These are phyloP conservation scores for Inga leiocalycina DNA, from an alignment of 306 rosid species.

Conservation along the genomic window DNA sequence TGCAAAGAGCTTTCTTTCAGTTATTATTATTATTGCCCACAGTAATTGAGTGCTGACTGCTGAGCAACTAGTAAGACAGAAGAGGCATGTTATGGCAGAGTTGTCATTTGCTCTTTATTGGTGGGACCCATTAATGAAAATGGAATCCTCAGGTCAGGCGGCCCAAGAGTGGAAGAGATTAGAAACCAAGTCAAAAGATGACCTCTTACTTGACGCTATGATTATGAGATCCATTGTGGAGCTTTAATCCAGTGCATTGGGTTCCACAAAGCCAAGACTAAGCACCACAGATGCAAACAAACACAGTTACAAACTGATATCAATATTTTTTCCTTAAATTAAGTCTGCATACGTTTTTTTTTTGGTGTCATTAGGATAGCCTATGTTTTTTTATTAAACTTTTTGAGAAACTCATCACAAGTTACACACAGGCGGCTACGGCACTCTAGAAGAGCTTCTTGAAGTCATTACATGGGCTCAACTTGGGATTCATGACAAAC, in stretches of 20 bases:
- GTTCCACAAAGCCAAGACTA: conserved; percentile 23
- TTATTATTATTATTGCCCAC: conserved; percentile 23
- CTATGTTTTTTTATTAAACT: neutral
- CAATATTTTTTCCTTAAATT: neutral
- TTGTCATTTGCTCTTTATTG: conserved; percentile 35
- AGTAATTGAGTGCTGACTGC: conserved; percentile 31
- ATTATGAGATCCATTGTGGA: conserved; percentile 14
- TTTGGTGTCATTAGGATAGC: neutral
- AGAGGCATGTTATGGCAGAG: conserved; percentile 39
- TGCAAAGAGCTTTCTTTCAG: conserved; percentile 32
- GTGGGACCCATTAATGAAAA: conserved; percentile 30
- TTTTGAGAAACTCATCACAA: conserved; percentile 25
- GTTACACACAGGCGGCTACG: conserved; percentile 80
- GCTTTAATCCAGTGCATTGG: conserved; percentile 1
- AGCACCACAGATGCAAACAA: conserved; percentile 2
- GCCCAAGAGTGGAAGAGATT: neutral
- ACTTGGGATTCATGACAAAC: conserved; percentile 98
- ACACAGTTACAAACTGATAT: neutral
- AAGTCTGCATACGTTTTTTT: neutral
- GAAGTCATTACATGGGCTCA: conserved; percentile 99
- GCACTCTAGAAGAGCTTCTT: conserved; percentile 95
- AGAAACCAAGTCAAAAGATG: neutral
- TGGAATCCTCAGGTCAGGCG: conserved; percentile 26
- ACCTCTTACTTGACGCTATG: conserved; percentile 7
- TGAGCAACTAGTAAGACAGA: conserved; percentile 33